Base-by-base conservation (phyloP, 495 filamentous ascomycete genomes). In the Talaromyces wortmannii region DNA sequence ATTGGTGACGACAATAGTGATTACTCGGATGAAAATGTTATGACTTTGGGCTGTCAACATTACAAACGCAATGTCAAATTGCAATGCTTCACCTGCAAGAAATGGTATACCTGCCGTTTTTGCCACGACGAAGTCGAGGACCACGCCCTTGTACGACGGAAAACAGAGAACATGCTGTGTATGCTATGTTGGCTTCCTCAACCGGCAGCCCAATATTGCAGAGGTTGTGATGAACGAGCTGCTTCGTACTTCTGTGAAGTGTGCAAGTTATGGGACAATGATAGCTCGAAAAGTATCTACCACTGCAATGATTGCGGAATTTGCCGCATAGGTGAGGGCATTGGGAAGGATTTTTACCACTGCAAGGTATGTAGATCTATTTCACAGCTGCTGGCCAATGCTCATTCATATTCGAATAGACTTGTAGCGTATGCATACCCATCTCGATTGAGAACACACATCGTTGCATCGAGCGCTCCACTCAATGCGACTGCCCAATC, bases 191-290 rank as follows among this genome's bases (percentile, higher is more conserved):
- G 85, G 10, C 85, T 84, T 61, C 84, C 94, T 10, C 94, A 99
- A 62, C 82, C 83, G 48, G 95, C 90, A 12, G 80, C 80, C 31
- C 87, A 94, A 56, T 77, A 81, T 43, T 99, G 94, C 68, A 69
- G 74, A 42, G 65, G 83, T 17, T 99, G 94, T 68, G 86, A 83
- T 32, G 81, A 85, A 62, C 82, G 81, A 50, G 84, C 87, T 15
- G 89, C 91, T n/a, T 88, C 85, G 64, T 97, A 97, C 72, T 99
- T 94, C 63, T 99, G 95, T 70, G 80, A 83, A 48, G 86, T 91
- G 55, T 97, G 94, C 79, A 96, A 97, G 68, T 77, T 99, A 2
- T 99, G 95, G 95, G 92, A 97, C 65, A 88, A 97, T 61, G 91
- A 96, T 61, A 78, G 82, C 36, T 84, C 84, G 59, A 97, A 95